Conservation (phyloP, 441 rosid genomes). For the Biscutella laevigata region DNA sequence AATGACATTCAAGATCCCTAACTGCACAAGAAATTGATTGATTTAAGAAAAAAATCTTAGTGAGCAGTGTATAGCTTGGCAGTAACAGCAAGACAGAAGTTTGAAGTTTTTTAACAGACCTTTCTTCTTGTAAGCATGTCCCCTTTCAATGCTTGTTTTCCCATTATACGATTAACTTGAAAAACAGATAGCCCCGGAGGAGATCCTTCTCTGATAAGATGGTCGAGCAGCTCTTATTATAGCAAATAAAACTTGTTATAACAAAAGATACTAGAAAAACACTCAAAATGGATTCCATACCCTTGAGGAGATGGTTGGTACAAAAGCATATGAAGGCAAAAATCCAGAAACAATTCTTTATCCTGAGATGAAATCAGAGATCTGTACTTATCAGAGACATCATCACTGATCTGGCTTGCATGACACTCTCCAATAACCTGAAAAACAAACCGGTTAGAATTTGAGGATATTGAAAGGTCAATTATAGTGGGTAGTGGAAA, state of each 20-base stretch:
- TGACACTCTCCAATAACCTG: slow-evolving; percentile 93
- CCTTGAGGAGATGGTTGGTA: slow-evolving; percentile 67
- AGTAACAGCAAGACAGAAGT: slow-evolving; percentile 8
- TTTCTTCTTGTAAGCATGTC: slow-evolving; percentile 65
- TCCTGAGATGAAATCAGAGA: slow-evolving; percentile 44
- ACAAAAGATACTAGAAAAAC: slow-evolving; percentile 4
- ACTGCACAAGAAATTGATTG: slow-evolving; percentile 33
- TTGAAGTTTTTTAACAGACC: slow-evolving; percentile 33
- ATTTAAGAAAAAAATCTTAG: background rate
- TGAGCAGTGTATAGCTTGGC: slow-evolving; percentile 10
- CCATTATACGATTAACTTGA: slow-evolving; percentile 63
- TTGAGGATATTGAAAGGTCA: background rate
- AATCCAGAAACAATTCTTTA: slow-evolving; percentile 63
- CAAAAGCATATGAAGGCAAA: slow-evolving; percentile 67
- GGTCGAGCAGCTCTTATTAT: slow-evolving; percentile 18
- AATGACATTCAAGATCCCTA: slow-evolving; percentile 82
- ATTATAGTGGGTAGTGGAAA: background rate
- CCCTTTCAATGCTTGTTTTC: slow-evolving; percentile 59
- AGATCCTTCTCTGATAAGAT: slow-evolving; percentile 59
- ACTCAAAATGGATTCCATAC: slow-evolving; percentile 35
- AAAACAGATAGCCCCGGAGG: slow-evolving; percentile 79
- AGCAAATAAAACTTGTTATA: background rate
- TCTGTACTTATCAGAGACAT: slow-evolving; percentile 57
- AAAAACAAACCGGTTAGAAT: slow-evolving; percentile 22
- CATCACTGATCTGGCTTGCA: slow-evolving; percentile 50